Conservation (phyloP, 495 filamentous ascomycete genomes). For the Podospora conica region DNA sequence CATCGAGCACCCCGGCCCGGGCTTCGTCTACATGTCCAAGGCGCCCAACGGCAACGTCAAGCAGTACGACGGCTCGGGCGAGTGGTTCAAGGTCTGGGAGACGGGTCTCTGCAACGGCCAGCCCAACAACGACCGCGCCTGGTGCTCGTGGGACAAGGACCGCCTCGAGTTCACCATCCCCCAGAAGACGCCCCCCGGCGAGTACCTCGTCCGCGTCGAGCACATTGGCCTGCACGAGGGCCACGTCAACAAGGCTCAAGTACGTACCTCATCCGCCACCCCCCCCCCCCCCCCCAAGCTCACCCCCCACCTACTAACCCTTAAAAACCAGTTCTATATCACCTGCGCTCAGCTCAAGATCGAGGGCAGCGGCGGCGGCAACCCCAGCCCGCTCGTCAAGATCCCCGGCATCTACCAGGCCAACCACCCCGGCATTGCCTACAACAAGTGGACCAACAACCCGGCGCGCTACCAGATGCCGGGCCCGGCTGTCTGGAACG, state of each 20-base stretch:
- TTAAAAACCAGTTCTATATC: conserved; percentile 47
- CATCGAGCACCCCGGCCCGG: conserved; percentile 44
- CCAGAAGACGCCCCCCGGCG: conserved; percentile 39
- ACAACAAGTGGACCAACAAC: conserved; percentile 35
- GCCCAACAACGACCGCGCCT: conserved; percentile 27
- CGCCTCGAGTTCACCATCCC: conserved; percentile 47
- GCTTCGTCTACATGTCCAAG: conserved; percentile 44
- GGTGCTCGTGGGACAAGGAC: conserved; percentile 35
- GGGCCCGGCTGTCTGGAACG: conserved; percentile 30
- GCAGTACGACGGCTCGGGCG: conserved; percentile 43
- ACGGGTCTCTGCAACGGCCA: conserved; percentile 27
- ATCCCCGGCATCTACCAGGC: conserved; percentile 49
- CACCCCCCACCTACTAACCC: no score
- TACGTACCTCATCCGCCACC: no score
- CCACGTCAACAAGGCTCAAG: conserved; percentile 27
- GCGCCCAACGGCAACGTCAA: conserved; percentile 33
- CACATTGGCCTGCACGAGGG: conserved; percentile 50
- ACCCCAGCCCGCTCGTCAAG: conserved; percentile 36
- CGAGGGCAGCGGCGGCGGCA: conserved; percentile 36
- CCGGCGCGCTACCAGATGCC: conserved; percentile 32
- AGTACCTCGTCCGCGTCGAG: conserved; percentile 52
- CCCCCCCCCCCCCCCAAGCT: no score
- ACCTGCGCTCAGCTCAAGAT: conserved; percentile 51
- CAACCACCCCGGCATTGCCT: conserved; percentile 39
- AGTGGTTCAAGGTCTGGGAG: conserved; percentile 50